Evolutionary conservation across 139 green algal species (phyloP).

Genomic region (Spirogloea muscicola): DNA sequence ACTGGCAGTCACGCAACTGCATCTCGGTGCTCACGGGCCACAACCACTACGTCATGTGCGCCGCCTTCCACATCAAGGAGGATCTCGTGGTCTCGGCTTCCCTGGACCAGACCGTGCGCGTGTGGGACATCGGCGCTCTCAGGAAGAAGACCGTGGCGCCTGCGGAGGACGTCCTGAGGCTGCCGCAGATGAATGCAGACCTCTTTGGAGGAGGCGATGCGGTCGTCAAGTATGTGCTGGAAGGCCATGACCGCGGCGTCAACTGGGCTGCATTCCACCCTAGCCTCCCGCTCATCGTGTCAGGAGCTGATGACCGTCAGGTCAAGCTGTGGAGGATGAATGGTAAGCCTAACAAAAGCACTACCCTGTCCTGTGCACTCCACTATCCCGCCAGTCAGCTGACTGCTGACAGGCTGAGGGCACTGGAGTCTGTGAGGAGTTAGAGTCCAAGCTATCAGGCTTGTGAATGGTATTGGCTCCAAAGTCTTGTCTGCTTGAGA

Average conservation of each 20-base stretch:
- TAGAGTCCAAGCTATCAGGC: not conserved
- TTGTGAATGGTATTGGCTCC: not conserved
- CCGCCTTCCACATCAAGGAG: conserved; percentile 95
- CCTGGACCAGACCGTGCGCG: conserved; percentile 93
- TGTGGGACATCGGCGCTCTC: conserved; percentile 97
- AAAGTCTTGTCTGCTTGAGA: not conserved
- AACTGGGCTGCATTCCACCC: conserved; percentile 99
- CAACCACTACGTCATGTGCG: conserved; percentile 99
- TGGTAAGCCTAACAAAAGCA: conserved; percentile 39
- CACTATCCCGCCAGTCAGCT: too few species aligned
- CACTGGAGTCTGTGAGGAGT: too few species aligned
- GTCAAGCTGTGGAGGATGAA: conserved; percentile 99
- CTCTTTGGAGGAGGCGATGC: conserved; percentile 96
- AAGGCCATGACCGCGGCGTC: conserved; percentile 97
- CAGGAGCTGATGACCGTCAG: conserved; percentile 96
- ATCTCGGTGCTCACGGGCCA: conserved; percentile 97
- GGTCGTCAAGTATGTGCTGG: conserved; percentile 98
- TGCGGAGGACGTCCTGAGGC: conserved; percentile 78
- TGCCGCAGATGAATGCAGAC: conserved; percentile 84
- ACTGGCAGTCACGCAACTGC: conserved; percentile 95
- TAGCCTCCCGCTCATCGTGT: conserved; percentile 95
- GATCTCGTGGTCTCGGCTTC: conserved; percentile 86
- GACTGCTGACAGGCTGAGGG: too few species aligned
- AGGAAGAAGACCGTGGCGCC: conserved; percentile 90
- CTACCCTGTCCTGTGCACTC: too few species aligned